Evolutionary conservation across 805 yeast species (phyloP), one percentile per base, ranked within the genome.

Genomic region (Yarrowia sp.): DNA sequence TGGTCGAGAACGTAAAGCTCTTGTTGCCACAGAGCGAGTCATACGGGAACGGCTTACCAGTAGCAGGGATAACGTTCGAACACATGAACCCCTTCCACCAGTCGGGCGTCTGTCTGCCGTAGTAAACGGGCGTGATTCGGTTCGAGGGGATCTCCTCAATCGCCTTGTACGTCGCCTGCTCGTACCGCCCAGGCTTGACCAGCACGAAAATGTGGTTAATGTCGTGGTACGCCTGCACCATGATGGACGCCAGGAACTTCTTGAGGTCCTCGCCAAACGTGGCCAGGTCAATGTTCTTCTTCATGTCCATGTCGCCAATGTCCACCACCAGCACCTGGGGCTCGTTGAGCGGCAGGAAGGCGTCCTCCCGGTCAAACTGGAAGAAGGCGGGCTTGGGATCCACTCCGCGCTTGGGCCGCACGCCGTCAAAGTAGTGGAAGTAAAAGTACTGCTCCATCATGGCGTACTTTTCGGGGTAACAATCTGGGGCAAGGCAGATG

Each of bases 61-160:
- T 63, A 7, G 67, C 67, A 14, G 67, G 67, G 14, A 63, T 63
- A 14, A 49, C 67, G 32, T 63, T 63, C 40, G 67, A 63, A 40
- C 67, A 63, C 67, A 63, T 63, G 67, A 63, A 63, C 3, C 67
- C 67, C 67, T 63, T 63, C 67, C 67, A 63, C 67, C 67, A 63
- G 32, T 63, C 56, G 8, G 55, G n/a, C 9, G 67, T 48, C 40
- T 63, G 32, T 11, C 40, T 14, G 8, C 26, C 67, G 38, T 49
- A 63, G 56, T 48, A 48, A 1, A 63, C 67, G n/a, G 67, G 67
- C 5, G 67, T 63, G 56, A 63, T 63, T 63, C 67, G 56, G 26
- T 40, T 48, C 5, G 67, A 48, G n/a, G 67, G 67, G 11, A 63
- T 48, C 67, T 63, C 67, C 56, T 63, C 46, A 19, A 63, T 63